These are phyloP conservation scores for Candida dendrica DNA, from an alignment of 805 yeast genomes.

Conservation along the genomic window DNA sequence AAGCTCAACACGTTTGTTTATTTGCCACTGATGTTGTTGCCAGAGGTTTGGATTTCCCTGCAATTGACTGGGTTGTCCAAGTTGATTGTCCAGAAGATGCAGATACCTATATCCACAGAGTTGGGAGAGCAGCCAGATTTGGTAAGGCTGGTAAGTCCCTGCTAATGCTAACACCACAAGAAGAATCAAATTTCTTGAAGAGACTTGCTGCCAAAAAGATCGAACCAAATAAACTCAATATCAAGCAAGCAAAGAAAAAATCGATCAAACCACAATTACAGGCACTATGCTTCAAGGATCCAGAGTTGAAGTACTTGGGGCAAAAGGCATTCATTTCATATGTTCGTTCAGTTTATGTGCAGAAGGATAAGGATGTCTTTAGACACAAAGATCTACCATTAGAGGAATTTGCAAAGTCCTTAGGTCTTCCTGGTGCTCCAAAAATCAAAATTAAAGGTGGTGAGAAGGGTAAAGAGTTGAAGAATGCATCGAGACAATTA, in stretches of 20 bases:
- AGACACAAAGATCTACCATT: conserved; percentile 68
- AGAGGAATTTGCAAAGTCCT: conserved; percentile 77
- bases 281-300: conserved; percentile 83
- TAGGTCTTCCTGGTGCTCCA: conserved; percentile 96
- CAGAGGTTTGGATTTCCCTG: conserved; percentile 92
- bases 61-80: conserved; percentile 88
- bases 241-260: conserved; percentile 64
- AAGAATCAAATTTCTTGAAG: conserved; percentile 68
- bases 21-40: conserved; percentile 98
- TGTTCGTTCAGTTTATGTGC: conserved; percentile 75
- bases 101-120: conserved; percentile 85
- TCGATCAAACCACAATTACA: conserved; percentile 80
- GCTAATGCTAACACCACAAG: conserved; percentile 76
- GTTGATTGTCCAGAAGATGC: conserved; percentile 94
- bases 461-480: conserved; percentile 54
- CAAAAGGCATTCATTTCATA: conserved; percentile 95
- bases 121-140: conserved; percentile 95
- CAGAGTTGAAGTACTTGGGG: conserved; percentile 86
- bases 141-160: conserved; percentile 82
- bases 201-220: conserved; percentile 58
- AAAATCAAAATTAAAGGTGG: conserved; percentile 66
- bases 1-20: conserved; percentile 56
- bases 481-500: conserved; percentile 74
- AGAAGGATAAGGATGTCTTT: conserved; percentile 82
- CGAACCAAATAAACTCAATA: conserved; percentile 63